Evolutionary conservation across 129 eudicot genomes (phyloP), one percentile per base, ranked within the genome.

Genomic region (Sambucus nigra): DNA sequence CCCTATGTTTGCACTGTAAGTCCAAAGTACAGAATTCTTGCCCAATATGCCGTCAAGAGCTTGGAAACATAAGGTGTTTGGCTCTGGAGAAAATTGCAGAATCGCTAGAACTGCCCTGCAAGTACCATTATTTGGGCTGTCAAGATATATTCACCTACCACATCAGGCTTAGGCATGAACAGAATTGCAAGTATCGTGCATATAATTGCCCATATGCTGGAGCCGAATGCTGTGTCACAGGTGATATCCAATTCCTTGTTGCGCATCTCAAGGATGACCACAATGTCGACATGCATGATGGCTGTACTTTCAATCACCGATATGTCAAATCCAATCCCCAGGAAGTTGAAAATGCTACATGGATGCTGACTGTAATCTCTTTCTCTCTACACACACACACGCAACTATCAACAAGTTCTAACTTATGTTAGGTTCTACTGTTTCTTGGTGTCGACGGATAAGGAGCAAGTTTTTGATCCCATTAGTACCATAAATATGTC

Each of bases 191-290:
- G 59, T 75, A 57, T 59, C 61, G 69, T 59, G 68, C 69, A 14
- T 75, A 69, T 60, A 64, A 59, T 41, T 75, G 76, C 65, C 80
- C 80, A 10, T 69, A 75, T 65, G 80, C 76, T 17, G 76, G 76
- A 41, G 65, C 73, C 19, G 72, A 75, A 55, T 75, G 81, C 59
- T 17, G 55, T 12, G 65, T 69, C 45, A 69, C 73, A 0, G 73
- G 76, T 25, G 76, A 69, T 55, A 60, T 69, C 44, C 32, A 64
- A 56, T 69, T 29, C 60, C 81, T 75, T 41, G 73, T 69, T 65
- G 68, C 51, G 54, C 76, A 75, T 65, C 61, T 75, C 31, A 75
- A 55, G 57, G 50, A 59, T 42, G 81, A 69, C 25, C 76, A 74
- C 22, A 75, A 47, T 40, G 81, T 75, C 15, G 76, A 75, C 40